Percentiles rank a stretch among this genome's conserved stretches.
Conservation (phyloP, 495 filamentous ascomycete genomes). For the Penicillium arizonense region DNA sequence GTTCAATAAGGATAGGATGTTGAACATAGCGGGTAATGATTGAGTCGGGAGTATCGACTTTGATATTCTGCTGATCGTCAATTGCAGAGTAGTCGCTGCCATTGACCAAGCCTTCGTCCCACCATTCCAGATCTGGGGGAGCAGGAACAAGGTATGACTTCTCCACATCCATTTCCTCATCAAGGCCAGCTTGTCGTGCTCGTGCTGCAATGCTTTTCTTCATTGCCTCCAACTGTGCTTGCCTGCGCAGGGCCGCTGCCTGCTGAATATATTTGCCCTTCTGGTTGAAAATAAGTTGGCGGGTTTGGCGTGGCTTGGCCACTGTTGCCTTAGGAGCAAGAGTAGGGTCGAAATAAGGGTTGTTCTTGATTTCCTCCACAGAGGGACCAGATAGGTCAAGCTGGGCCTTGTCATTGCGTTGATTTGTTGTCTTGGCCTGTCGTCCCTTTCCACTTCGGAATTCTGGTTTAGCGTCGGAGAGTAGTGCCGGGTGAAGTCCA, state of each 20-base stretch:
- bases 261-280: conserved; percentile 97
- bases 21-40: conserved; percentile 90
- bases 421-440: conserved; percentile 58
- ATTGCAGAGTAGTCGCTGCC: conserved; percentile 71
- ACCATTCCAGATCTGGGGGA: conserved; percentile 94
- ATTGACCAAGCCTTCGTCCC: conserved; percentile 85
- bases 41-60: conserved; percentile 73
- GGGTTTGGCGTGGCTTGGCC: conserved; percentile 61
- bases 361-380: conserved; percentile 65
- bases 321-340: conserved; percentile 61
- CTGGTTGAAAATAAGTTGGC: conserved; percentile 85
- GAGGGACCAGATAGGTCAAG: conserved; percentile 70
- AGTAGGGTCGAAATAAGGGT: conserved; percentile 84
- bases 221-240: conserved; percentile 88
- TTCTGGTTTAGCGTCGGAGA: conserved; percentile 68
- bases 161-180: conserved; percentile 87
- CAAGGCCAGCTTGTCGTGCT: conserved; percentile 80
- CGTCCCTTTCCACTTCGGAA: conserved; percentile 59
- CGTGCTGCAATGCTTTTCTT: conserved; percentile 87
- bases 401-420: conserved; percentile 58
- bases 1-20: conserved; percentile 88
- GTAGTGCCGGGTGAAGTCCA: conserved; percentile 80
- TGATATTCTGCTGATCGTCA: conserved; percentile 60
- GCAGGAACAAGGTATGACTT: conserved; percentile 80
- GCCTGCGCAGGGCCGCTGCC: conserved; percentile 79